phyloP scores from a whole-genome alignment of 202 grass and related monocot species.

The Carex sylvatica region DNA sequence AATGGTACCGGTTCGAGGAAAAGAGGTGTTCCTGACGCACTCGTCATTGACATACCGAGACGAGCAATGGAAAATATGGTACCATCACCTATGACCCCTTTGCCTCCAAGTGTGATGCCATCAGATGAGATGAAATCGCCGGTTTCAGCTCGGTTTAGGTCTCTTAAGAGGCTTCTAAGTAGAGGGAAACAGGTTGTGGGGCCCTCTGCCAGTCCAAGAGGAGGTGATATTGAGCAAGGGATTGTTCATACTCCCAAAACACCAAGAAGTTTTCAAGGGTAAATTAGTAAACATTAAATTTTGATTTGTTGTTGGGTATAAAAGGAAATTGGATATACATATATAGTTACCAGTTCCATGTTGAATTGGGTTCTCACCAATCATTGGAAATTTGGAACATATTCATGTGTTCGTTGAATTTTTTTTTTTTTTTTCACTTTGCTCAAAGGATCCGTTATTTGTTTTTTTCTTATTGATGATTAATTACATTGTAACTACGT shows the following conservation, averaged over 20 bases:
- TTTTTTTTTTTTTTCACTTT: slow-evolving; percentile 27
- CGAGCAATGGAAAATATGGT: slow-evolving; percentile 18
- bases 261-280: slow-evolving; percentile 36
- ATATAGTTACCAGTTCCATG: slow-evolving; percentile 26
- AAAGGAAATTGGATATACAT: neutral
- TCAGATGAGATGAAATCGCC: slow-evolving; percentile 58
- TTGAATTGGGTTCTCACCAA: slow-evolving; percentile 73
- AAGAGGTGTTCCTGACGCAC: slow-evolving; percentile 23
- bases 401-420: slow-evolving; percentile 37
- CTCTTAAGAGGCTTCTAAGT: slow-evolving; percentile 58
- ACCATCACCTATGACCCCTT: slow-evolving; percentile 42
- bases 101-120: slow-evolving; percentile 49
- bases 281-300: slow-evolving; percentile 25
- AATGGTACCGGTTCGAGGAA: slow-evolving; percentile 21
- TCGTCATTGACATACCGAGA: slow-evolving; percentile 71
- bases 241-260: slow-evolving; percentile 48
- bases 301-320: neutral
- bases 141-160: slow-evolving; percentile 52
- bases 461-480: neutral
- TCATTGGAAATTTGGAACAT: slow-evolving; percentile 37
- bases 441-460: neutral
- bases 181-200: slow-evolving; percentile 58
- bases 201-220: slow-evolving; percentile 48
- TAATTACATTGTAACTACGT: neutral
- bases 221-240: slow-evolving; percentile 73